phyloP scores from a whole-genome alignment of 768 basidiomycete genomes.

The Holtermanniella nyarrowii region DNA sequence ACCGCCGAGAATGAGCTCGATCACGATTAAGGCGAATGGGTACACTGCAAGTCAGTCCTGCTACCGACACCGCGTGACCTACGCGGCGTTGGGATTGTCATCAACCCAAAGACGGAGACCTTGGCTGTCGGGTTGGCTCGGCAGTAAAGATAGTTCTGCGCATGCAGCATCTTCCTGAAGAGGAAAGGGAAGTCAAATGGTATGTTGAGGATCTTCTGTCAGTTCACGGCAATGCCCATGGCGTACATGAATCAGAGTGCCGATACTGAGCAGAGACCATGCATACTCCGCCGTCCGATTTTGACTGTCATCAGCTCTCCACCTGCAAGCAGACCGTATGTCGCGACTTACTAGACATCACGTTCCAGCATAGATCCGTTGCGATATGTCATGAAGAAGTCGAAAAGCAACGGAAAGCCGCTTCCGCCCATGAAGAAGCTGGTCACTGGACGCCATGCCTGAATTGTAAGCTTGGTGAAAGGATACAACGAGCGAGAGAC shows the following conservation, averaged over 20 bases:
- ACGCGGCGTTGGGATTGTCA: slow-evolving; percentile 39
- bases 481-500: slow-evolving; percentile 5
- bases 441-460: slow-evolving; percentile 37
- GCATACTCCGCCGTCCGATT: slow-evolving; percentile 34
- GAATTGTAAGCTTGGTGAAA: background rate
- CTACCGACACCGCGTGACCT: slow-evolving; percentile 5
- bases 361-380: slow-evolving; percentile 34
- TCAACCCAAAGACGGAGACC: slow-evolving; percentile 36
- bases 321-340: background rate
- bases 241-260: slow-evolving; percentile 25
- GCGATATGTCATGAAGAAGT: slow-evolving; percentile 39
- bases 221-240: background rate
- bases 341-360: slow-evolving; percentile 28
- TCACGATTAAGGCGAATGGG: slow-evolving; percentile 29
- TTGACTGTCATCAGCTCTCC: slow-evolving; percentile 7
- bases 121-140: slow-evolving; percentile 36
- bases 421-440: slow-evolving; percentile 36
- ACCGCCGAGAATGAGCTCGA: slow-evolving; percentile 36
- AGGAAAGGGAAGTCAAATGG: slow-evolving; percentile 33
- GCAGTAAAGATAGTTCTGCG: slow-evolving; percentile 40
- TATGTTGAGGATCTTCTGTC: slow-evolving; percentile 26
- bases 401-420: slow-evolving; percentile 37
- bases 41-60: slow-evolving; percentile 21
- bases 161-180: slow-evolving; percentile 36
- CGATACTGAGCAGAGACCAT: slow-evolving; percentile 36